A percentile compares a stretch with the other conserved stretches of the same genome.
Evolutionary conservation across 257 asterid genomes (phyloP).

Genomic region (Forsythia viridissima): DNA sequence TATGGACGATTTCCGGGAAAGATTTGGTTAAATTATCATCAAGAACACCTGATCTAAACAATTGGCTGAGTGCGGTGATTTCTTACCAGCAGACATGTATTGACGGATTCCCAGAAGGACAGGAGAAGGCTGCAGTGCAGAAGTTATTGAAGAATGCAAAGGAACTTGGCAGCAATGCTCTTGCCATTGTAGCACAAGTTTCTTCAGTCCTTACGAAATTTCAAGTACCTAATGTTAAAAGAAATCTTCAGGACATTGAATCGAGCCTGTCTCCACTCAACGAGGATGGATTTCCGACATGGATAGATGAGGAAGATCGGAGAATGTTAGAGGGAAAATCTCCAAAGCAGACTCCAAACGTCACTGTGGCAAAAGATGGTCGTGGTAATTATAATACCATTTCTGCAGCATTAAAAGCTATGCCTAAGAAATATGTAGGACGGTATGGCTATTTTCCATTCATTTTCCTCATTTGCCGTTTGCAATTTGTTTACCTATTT

Average conservation of each 20-base stretch:
- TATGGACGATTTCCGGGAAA: slow-evolving; percentile 31
- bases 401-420: slow-evolving; percentile 60
- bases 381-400: slow-evolving; percentile 63
- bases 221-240: slow-evolving; percentile 11
- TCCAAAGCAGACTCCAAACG: slow-evolving; percentile 43
- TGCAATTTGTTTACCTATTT: not conserved
- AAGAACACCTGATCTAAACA: slow-evolving; percentile 48
- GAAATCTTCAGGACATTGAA: slow-evolving; percentile 40
- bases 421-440: slow-evolving; percentile 56
- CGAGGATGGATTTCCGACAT: slow-evolving; percentile 34
- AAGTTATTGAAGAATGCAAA: slow-evolving; percentile 36
- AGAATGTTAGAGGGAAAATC: slow-evolving; percentile 48
- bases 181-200: slow-evolving; percentile 47
- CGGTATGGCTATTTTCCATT: slow-evolving; percentile 35
- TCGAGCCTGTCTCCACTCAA: not conserved
- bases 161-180: slow-evolving; percentile 74
- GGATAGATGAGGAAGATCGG: slow-evolving; percentile 55
- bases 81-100: slow-evolving; percentile 77
- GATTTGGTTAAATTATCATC: slow-evolving; percentile 21
- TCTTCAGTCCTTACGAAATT: slow-evolving; percentile 28
- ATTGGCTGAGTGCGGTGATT: slow-evolving; percentile 79
- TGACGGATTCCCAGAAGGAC: slow-evolving; percentile 72
- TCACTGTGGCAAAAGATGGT: slow-evolving; percentile 73
- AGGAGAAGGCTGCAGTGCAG: slow-evolving; percentile 39
- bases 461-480: not conserved